Percentiles rank a stretch among this genome's conserved stretches.
Evolutionary conservation across 2,329 filamentous ascomycete species (phyloP).

Genomic region (Alternaria conjuncta): DNA sequence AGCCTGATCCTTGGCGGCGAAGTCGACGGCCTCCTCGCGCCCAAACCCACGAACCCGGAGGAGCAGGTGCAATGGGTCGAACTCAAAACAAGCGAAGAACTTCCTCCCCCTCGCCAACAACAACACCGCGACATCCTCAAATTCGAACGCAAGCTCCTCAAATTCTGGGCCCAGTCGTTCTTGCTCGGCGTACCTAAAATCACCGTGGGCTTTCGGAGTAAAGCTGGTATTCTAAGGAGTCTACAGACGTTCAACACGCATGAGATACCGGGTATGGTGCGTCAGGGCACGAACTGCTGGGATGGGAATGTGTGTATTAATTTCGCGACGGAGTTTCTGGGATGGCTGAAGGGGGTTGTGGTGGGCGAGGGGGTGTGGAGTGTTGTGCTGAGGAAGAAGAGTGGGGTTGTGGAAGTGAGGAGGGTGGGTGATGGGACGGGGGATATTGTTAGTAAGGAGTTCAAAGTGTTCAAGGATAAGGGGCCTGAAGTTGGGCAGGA

Average conservation of each 20-base stretch:
- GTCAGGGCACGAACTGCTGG: slow-evolving; percentile 74
- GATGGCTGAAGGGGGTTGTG: slow-evolving; percentile 72
- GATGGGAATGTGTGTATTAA: slow-evolving; percentile 94
- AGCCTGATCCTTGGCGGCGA: slow-evolving; percentile 86
- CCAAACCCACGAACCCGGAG: slow-evolving; percentile 24
- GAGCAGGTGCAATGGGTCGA: slow-evolving; percentile 84
- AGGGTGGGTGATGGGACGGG: slow-evolving; percentile 78
- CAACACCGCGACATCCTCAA: slow-evolving; percentile 71
- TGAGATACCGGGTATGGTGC: slow-evolving; percentile 77
- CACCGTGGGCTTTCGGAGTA: slow-evolving; percentile 84
- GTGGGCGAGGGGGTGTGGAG: slow-evolving; percentile 78
- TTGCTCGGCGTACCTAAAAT: slow-evolving; percentile 91
- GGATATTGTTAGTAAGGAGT: slow-evolving; percentile 76
- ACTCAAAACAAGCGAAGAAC: slow-evolving; percentile 85
- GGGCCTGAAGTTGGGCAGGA: not conserved
- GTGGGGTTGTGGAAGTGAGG: slow-evolving; percentile 73
- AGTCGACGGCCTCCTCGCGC: slow-evolving; percentile 73
- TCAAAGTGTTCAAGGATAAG: slow-evolving; percentile 69
- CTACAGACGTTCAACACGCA: slow-evolving; percentile 82
- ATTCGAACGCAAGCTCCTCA: slow-evolving; percentile 89
- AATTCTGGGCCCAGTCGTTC: slow-evolving; percentile 97
- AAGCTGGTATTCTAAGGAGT: slow-evolving; percentile 71
- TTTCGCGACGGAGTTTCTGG: slow-evolving; percentile 78
- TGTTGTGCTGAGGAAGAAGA: slow-evolving; percentile 70
- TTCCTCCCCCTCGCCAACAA: slow-evolving; percentile 52